Evolutionary conservation across 2,329 filamentous ascomycete species (phyloP), one percentile per base, ranked within the genome.

Genomic region (Escovopsis weberi): DNA sequence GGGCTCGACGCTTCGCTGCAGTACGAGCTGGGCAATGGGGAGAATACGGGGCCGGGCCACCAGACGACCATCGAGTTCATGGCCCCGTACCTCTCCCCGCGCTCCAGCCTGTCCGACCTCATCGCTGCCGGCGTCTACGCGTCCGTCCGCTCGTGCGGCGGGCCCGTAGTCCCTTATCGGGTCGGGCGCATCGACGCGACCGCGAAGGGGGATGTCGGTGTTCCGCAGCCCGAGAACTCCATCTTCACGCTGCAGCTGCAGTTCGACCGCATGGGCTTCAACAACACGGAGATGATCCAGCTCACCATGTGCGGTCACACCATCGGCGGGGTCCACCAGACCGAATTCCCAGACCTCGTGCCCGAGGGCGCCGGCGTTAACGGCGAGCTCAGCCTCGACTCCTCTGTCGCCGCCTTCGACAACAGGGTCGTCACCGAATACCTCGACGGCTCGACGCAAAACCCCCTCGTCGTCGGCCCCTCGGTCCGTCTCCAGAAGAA

Each of bases 281-380:
- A 57, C 40, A 55, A 55, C 10, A 55, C 63, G 12, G 72, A 79
- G 48, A 79, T 78, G 73, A 76, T 80, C 36, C 67, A 73, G 51
- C 60, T 75, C 23, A 68, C 67, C 2, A 75, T 74, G 9, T 80
- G 76, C 52, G 76, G 76, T 2, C 76, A 80, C 53, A 72, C 72
- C 0, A 55, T 80, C 19, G 76, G 76, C 19, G 71, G 74, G 12
- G 75, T 79, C 7, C 75, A 80, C 55, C 60, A 62, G 26, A 52
- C 54, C 9, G 64, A 75, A 47, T 75, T 75, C 46, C 69, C 72
- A 0, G 59, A 67, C 8, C 68, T 79, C 36, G 68, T 75, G 2
- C 61, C 68, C 2, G 46, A 58, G 2, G 66, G 66, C 5, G 60
- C 60, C 5, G 60, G 59, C 10, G 52, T 60, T 8, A 62, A 72